Conservation (phyloP, 2,329 filamentous ascomycete species). For the Pseudogymnoascus pannorum region DNA sequence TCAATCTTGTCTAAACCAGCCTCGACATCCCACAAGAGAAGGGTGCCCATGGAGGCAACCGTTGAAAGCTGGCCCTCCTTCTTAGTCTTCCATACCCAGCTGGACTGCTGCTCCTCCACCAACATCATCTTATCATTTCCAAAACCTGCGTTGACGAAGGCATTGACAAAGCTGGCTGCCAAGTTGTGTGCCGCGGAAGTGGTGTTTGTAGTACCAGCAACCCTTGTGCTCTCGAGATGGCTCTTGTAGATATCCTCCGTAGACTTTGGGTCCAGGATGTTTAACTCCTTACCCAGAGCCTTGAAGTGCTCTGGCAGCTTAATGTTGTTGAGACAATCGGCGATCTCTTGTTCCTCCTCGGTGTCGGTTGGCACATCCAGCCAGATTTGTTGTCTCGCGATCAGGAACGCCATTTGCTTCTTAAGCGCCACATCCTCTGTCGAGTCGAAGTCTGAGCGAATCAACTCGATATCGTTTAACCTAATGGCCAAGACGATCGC, state of each 20-base stretch:
- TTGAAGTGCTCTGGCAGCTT: constrained; percentile 90
- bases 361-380: constrained; percentile 57
- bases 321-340: constrained; percentile 80
- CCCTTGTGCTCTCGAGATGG: constrained; percentile 90
- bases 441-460: constrained; percentile 72
- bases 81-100: constrained; percentile 99
- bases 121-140: constrained; percentile 98
- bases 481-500: constrained; percentile 92
- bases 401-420: constrained; percentile 90
- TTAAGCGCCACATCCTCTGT: constrained; percentile 75
- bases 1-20: constrained; percentile 89
- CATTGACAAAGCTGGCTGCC: constrained; percentile 92
- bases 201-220: constrained; percentile 85
- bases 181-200: constrained; percentile 95
- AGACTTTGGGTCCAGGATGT: constrained; percentile 92
- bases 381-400: constrained; percentile 84
- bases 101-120: constrained; percentile 76
- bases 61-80: constrained; percentile 97
- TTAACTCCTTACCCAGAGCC: constrained; percentile 86
- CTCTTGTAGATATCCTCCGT: constrained; percentile 99
- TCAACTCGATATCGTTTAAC: constrained; percentile 78
- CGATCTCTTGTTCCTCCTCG: constrained; percentile 65
- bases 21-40: constrained; percentile 91
- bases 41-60: constrained; percentile 83
- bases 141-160: constrained; percentile 92